Base-by-base conservation (phyloP, 2,329 filamentous ascomycete genomes). In the Dryadomyces quercus-mongolicae region DNA sequence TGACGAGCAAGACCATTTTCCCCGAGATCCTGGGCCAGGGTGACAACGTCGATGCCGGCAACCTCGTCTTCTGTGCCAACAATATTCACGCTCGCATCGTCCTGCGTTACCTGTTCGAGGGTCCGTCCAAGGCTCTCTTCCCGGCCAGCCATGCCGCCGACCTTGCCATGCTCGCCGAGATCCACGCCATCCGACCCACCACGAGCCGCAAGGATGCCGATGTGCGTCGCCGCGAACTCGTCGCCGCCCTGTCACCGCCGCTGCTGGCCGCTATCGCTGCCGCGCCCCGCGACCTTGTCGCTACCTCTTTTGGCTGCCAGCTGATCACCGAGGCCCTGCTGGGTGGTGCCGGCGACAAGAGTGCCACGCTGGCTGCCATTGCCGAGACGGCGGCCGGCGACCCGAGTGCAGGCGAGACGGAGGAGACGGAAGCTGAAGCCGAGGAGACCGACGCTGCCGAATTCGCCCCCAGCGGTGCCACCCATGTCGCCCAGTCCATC, bases 201-300 rank as follows among this genome's bases (percentile, higher is more conserved):
- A 97, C 91, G 2, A 95, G 88, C 59, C 98, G 97, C 73, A 98
- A 98, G 70, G 89, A 95, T 55, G 76, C 88, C 0, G 83, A 85
- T 53, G 70, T 78, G 21, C 81, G 93, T 56, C 82, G 86, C 55
- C 76, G 81, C 61, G 93, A 96, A 67, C 74, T 98, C 45, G 74
- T 88, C 21, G 80, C 82, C 56, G 77, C 82, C 12, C 72, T 95
- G 31, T 90, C 89, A 1, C 82, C 87, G 2, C 78, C 83, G 34
- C 73, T 97, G 2, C 75, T 98, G 34, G 78, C 82, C 46, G 81
- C 88, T 43, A 85, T 97, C 56, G 77, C 81, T 1, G 74, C 81
- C 1, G 79, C 84, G 22, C 80, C 90, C 1, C 71, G 74, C 2
- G 80, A 85, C 42, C 76, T 98, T 20, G 78, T 86, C 2, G 73